Evolutionary conservation across 306 rosid species (phyloP), one percentile per base, ranked within the genome.

Genomic region (Trifolium pratense): DNA sequence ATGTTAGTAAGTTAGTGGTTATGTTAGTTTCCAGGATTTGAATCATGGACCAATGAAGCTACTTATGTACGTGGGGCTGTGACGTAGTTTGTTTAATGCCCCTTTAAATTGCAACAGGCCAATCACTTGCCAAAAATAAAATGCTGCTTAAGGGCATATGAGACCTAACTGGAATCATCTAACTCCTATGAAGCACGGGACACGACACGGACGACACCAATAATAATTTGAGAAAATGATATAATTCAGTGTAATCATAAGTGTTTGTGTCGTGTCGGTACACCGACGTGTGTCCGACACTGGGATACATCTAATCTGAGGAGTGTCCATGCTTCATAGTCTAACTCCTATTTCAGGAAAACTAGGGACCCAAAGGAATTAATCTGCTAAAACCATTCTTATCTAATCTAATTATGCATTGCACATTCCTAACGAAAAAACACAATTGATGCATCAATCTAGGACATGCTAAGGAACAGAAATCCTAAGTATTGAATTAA

Each of bases 311-410:
- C n/a, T n/a, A n/a, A n/a, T n/a, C n/a, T n/a, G n/a, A n/a, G n/a
- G n/a, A n/a, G n/a, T n/a, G n/a, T n/a, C n/a, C n/a, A n/a, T n/a
- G n/a, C n/a, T n/a, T n/a, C n/a, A n/a, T n/a, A n/a, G n/a, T 66
- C n/a, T 21, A 48, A 60, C 17, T 72, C 63, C 45, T 48, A 71
- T 59, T 67, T 63, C 29, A 15, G 29, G 29, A 59, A 77, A 77
- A 72, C 11, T 20, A 71, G 60, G 68, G 73, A 52, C 61, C 62
- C 15, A 53, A 12, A 29, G 21, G 62, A 75, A 75, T 12, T 45
- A 32, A 42, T 62, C 26, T 62, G 31, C 40, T 20, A 49, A 66
- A 71, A 76, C 45, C 71, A 57, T 10, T 48, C n/a, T 66, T 5
- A 40, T 39, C 49, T 73, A 13, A 23, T 51, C 43, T 11, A 71